Percentiles rank a stretch among this genome's conserved stretches.
Conservation (phyloP, 73 alveolate species). For the Diophrys appendiculata region DNA sequence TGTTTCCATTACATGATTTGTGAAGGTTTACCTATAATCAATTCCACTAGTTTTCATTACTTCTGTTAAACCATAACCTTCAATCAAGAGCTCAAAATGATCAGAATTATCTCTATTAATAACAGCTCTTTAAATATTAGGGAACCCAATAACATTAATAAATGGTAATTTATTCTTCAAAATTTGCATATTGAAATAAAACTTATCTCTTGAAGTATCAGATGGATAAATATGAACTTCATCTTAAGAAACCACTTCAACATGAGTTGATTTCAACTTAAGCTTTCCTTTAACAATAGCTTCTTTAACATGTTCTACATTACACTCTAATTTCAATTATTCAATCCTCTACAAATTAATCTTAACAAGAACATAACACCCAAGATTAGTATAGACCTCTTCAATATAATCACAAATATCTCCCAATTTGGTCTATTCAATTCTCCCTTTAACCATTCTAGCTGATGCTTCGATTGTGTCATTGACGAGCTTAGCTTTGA, state of each 20-base stretch:
- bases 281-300: slow-evolving; percentile 56
- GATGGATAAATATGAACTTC: slow-evolving; percentile 71
- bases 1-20: slow-evolving; percentile 91
- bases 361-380: slow-evolving; percentile 79
- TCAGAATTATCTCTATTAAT: slow-evolving; percentile 60
- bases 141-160: slow-evolving; percentile 73
- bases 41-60: slow-evolving; percentile 94
- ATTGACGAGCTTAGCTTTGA: slow-evolving; percentile 70
- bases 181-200: slow-evolving; percentile 62
- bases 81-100: slow-evolving; percentile 61
- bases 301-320: slow-evolving; percentile 55
- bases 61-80: slow-evolving; percentile 92
- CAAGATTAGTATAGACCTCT: slow-evolving; percentile 85
- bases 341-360: slow-evolving; percentile 72
- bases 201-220: slow-evolving; percentile 74
- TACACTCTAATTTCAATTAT: slow-evolving; percentile 67
- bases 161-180: slow-evolving; percentile 59
- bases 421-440: slow-evolving; percentile 88
- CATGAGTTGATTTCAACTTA: slow-evolving; percentile 73
- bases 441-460: slow-evolving; percentile 92
- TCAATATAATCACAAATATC: slow-evolving; percentile 87
- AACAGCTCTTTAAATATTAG: slow-evolving; percentile 74
- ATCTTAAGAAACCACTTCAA: slow-evolving; percentile 38
- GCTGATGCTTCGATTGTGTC: slow-evolving; percentile 78
- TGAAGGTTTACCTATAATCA: slow-evolving; percentile 61